These are phyloP conservation scores for Closterium sp. DNA, from an alignment of 139 green algal genomes.

Conservation along the genomic window DNA sequence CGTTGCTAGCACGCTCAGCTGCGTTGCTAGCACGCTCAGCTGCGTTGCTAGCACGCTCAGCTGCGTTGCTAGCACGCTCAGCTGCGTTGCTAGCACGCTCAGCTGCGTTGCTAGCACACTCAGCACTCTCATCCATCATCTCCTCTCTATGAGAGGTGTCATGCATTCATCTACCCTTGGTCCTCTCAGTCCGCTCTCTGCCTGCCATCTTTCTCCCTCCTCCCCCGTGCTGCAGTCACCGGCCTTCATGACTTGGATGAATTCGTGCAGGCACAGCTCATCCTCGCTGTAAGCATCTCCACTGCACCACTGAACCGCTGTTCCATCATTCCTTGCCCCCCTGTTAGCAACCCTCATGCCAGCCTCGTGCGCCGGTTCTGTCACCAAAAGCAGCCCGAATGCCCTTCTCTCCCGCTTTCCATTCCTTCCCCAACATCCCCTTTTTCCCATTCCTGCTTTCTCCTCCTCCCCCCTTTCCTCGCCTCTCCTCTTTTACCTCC, in stretches of 20 bases:
- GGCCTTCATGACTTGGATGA: conserved; percentile 99
- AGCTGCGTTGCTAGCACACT: too few species aligned
- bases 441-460: not conserved
- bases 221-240: conserved; percentile 72
- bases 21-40: too few species aligned
- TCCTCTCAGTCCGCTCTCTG: not conserved
- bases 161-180: not conserved
- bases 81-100: too few species aligned
- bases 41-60: too few species aligned
- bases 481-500: not conserved
- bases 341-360: not conserved
- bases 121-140: not conserved
- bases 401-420: too few species aligned
- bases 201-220: not conserved
- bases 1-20: too few species aligned
- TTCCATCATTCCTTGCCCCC: not conserved
- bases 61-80: too few species aligned
- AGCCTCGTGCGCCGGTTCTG: too few species aligned
- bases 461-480: not conserved
- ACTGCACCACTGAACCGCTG: not conserved
- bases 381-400: too few species aligned
- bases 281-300: conserved; percentile 68
- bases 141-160: too few species aligned
- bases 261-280: conserved; percentile 91
- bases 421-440: not conserved